phyloP scores from a whole-genome alignment of 2,329 filamentous ascomycete genomes.

The Sporothrix globosa region DNA sequence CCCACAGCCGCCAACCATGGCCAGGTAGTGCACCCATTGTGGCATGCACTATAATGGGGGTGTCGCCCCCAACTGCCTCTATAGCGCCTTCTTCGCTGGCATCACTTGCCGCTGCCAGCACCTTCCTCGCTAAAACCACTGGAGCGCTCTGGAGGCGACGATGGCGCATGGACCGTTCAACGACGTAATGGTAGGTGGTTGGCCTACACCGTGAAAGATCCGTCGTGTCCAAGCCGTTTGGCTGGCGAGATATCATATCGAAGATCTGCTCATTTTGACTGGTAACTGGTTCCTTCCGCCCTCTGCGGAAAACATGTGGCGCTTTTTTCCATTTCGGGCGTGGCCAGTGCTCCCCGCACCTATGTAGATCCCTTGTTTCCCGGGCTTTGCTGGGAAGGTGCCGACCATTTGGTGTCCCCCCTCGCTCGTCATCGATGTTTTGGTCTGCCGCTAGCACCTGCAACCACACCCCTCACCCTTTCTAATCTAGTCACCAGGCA shows the following conservation, averaged over 20 bases:
- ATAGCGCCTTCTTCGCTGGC: slow-evolving; percentile 12
- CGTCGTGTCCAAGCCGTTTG: neutral
- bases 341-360: slow-evolving; percentile 28
- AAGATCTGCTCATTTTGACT: neutral
- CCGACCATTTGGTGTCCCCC: neutral
- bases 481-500: neutral
- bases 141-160: neutral
- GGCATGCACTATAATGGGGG: neutral
- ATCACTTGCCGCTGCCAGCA: neutral
- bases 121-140: neutral
- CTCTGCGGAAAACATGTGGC: neutral
- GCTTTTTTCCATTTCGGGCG: slow-evolving; percentile 20
- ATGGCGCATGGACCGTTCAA: neutral
- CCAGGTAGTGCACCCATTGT: neutral
- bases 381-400: slow-evolving; percentile 11
- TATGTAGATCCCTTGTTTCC: slow-evolving; percentile 25
- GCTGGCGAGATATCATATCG: neutral
- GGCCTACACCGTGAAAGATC: neutral
- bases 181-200: slow-evolving; percentile 5
- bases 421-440: slow-evolving; percentile 1
- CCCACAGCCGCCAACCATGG: neutral
- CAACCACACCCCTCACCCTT: neutral
- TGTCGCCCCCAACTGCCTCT: slow-evolving; percentile 23
- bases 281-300: slow-evolving; percentile 7
- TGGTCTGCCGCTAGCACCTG: neutral